These are phyloP conservation scores for Monilinia fructigena DNA, from an alignment of 2,329 filamentous ascomycete genomes.

Conservation along the genomic window DNA sequence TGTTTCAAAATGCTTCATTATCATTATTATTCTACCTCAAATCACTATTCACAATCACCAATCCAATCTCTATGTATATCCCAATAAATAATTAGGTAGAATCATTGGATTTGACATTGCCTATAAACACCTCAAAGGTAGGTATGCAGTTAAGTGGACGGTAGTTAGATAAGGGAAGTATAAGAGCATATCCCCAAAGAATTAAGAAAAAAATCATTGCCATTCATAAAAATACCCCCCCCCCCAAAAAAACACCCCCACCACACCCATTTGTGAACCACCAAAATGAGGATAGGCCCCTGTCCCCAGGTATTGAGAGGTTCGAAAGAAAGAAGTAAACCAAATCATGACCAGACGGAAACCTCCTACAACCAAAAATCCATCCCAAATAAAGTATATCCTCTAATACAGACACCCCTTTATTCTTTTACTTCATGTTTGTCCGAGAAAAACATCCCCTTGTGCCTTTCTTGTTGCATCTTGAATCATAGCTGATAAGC, in stretches of 20 bases:
- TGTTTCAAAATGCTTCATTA: too few relatives aligned
- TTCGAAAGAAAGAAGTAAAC: constrained; percentile 8
- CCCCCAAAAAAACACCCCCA: neutral
- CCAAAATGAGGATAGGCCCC: constrained; percentile 4
- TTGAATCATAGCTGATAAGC: constrained; percentile 56
- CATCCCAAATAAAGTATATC: neutral
- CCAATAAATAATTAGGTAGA: neutral
- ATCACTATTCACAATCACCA: neutral
- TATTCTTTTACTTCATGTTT: constrained; percentile 55
- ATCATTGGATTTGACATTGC: constrained; percentile 5
- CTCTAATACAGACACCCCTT: constrained; percentile 4
- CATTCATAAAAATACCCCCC: constrained; percentile 10
- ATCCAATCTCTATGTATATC: neutral
- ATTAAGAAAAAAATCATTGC: neutral
- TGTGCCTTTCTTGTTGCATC: constrained; percentile 45
- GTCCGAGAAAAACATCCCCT: constrained; percentile 57
- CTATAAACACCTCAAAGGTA: neutral
- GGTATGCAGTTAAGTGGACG: neutral
- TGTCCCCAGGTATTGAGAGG: neutral
- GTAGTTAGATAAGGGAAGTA: neutral
- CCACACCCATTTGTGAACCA: constrained; percentile 11
- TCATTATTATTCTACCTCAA: too few relatives aligned
- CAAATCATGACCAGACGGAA: constrained; percentile 19
- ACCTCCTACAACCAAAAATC: neutral
- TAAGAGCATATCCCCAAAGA: neutral